Evolutionary conservation across 371 early-diverging fungal genomes (phyloP), one percentile per base, ranked within the genome.

Genomic region (Smittium culicis): DNA sequence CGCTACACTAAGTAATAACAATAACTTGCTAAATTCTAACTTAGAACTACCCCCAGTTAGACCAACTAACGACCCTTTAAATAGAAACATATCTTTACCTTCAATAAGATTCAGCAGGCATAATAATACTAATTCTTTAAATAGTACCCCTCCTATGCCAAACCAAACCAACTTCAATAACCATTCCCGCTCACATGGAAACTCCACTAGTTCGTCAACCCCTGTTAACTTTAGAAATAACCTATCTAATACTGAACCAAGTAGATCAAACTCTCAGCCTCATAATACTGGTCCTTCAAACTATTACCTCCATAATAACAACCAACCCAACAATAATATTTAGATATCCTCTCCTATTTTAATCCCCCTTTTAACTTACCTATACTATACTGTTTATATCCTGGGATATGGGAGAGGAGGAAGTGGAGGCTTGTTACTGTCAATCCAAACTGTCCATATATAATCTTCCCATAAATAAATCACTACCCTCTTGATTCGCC

Each of bases 181-280:
- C 8, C 60, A 27, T 27, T 27, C 60, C 11, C 11, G 16, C 27
- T 25, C 32, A 16, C 60, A 17, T 54, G 17, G 17, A 17, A 54
- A 17, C 54, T 54, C 54, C 54, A 17, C 54, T 54, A 54, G 17
- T 54, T 54, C 54, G 17, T 54, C 54, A 17, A 54, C 54, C n/a
- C n/a, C 54, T 54, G 17, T 54, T 54, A 54, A 54, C n/a, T n/a
- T n/a, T 54, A 17, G 17, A 54, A 54, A 54, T n/a, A 54, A 54
- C 32, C 27, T 32, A 27, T 14, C 27, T 60, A 56, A 74, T 78
- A n/a, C 72, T 78, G 54, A 73, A 70, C 56, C 30, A 74, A 24
- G 73, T 74, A 45, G 70, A 70, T 31, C 62, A 75, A 35, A 65
- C 66, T 31, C 75, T 70, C 28, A 29, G 27, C n/a, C 64, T 30